Base-by-base conservation (phyloP, 306 rosid genomes). In the Alnus rubra region DNA sequence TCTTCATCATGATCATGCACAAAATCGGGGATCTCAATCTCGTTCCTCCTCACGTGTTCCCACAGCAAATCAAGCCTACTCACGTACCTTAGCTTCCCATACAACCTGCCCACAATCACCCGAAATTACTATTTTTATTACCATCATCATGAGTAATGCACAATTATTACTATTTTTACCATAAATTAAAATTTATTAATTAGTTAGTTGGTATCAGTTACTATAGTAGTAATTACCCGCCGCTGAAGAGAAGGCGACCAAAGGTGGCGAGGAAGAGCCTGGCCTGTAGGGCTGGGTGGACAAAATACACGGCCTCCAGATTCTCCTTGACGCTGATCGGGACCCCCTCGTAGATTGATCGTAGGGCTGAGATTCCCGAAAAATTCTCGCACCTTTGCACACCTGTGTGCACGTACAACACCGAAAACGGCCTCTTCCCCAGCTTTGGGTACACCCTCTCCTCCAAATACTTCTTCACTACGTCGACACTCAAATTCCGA, bases 1-100 rank as follows among this genome's bases (percentile, higher is more conserved):
- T 91, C 98, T 81, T 95, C 98, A 69, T 95, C 98, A 16, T 92
- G 98, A 85, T 95, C 98, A 12, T 76, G 69, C 33, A 95, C 97
- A 18, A 89, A 95, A 71, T 90, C 98, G 0, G 98, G 97, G 19
- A 95, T 68, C 78, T 86, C 93, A 7, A 95, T 85, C 76, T 91
- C 94, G 80, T 79, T 91, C 92, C 96, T 88, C 82, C 85, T 79
- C 75, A 92, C 88, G 2, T 86, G 87, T 47, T 95, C 98, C 98
- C 98, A 95, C 54, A 95, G 89, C 78, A 82, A 92, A 51, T 84
- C 94, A 16, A 92, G 76, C 80, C 98, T 82, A 82, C 90, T 92
- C 74, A 95, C 90, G 86, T 95, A 95, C 89, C 82, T 77, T 13
- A 95, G 74, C 82, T 95, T 95, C 28, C 86, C 90, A 42, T 95